Evolutionary conservation across 768 basidiomycete species (phyloP).

Genomic region (Cantharellus cinnabarinus): DNA sequence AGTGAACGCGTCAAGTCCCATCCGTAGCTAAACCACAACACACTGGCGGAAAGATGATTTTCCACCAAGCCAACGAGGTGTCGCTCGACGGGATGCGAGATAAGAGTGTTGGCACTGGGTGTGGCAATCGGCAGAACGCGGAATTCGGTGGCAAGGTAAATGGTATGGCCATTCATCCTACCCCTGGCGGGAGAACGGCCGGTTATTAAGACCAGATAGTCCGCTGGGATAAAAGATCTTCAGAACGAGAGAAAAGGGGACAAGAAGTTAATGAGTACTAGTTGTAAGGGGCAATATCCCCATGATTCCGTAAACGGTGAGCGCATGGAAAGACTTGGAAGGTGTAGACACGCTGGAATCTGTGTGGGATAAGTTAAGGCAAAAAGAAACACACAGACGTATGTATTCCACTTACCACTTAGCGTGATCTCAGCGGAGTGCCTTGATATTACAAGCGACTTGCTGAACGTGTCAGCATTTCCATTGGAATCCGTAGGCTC

Average conservation of each 20-base stretch:
- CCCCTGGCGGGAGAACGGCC: conserved; percentile 50
- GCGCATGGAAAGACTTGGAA: conserved; percentile 17
- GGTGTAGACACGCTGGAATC: conserved; percentile 8
- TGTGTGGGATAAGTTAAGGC: neutral
- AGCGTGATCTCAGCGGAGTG: conserved; percentile 17
- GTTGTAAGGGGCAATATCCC: conserved; percentile 25
- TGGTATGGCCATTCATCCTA: conserved; percentile 61
- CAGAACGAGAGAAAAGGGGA: conserved; percentile 1
- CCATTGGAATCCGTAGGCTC: conserved; percentile 12
- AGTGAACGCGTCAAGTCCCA: conserved; percentile 78
- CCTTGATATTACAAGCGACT: conserved; percentile 20
- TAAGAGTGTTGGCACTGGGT: conserved; percentile 33
- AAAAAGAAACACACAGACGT: neutral
- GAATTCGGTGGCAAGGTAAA: conserved; percentile 81
- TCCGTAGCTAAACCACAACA: conserved; percentile 75
- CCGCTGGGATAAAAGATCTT: conserved; percentile 34
- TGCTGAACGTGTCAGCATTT: conserved; percentile 12
- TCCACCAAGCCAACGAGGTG: conserved; percentile 73
- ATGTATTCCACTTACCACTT: conserved; percentile 15
- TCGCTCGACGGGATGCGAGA: conserved; percentile 65
- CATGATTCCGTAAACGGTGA: conserved; percentile 25
- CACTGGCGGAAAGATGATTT: conserved; percentile 60
- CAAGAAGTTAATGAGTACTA: conserved; percentile 13
- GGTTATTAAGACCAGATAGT: conserved; percentile 80
- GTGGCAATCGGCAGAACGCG: conserved; percentile 69